Base-by-base conservation (phyloP, 2,329 filamentous ascomycete species). In the Cylindrodendrum hubeiense region DNA sequence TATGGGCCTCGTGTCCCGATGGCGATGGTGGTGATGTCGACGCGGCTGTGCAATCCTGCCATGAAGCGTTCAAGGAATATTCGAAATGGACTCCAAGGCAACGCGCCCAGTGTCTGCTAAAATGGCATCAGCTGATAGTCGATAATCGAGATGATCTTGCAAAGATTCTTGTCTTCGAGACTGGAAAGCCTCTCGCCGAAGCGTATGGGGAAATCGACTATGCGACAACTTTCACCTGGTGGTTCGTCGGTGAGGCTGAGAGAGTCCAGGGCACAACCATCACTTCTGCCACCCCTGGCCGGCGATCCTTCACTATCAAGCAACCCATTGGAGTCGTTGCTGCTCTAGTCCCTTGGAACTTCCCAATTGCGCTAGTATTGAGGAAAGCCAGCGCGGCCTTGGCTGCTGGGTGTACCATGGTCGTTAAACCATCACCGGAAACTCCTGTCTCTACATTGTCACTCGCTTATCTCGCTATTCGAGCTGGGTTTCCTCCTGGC, bases 401-500 rank as follows among this genome's bases (percentile, higher is more conserved):
- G 28, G 92, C 91, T 24, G 91, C 91, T 13, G 92, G 91, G 21
- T 93, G 91, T 77, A 93, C 91, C 2, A 93, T 95, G 88, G 84
- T 95, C 17, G 84, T 88, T 17, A 93, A 93, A 79, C 90, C 91
- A 2, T 90, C 88, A 4, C 91, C 91, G 0, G 91, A 93, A 76
- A 94, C 92, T 3, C 93, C 92, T 0, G 87, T 93, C 73, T 93
- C 91, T 24, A 87, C 90, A 1, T 87, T 93, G 33, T 89, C 90
- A 0, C 80, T 94, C 10, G 91, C 90, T 0, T 86, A 90, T 71
- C 85, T 95, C 21, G 90, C 89, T 0, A 82, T 86, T 46, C 85
- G 90, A 21, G 93, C 93, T 1, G 93, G 93, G 0, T 91, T 95
- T 44, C 93, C 93, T 1, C 87, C 89, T 43, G 93, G 93, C 3